Base-by-base conservation (phyloP, 495 filamentous ascomycete genomes). In the Cryomyces minteri region DNA sequence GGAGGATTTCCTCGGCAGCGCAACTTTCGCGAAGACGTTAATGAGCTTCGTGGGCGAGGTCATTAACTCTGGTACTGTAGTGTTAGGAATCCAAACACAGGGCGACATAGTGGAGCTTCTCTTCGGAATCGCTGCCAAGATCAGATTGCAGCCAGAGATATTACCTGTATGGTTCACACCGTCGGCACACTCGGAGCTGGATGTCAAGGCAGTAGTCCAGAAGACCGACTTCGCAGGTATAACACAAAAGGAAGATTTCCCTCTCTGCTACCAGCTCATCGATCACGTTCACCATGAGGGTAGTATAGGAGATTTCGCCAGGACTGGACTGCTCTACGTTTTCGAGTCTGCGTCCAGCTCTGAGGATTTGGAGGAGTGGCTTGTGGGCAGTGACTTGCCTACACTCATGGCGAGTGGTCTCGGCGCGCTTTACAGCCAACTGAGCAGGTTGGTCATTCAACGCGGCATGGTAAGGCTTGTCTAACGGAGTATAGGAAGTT, bases 221-320 rank as follows among this genome's bases (percentile, higher is more conserved):
- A 84, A 65, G 69, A 57, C 62, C 6, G 65, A 76, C 58, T 95
- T 92, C 59, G 82, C 80, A 1, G 86, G 88, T 18, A 72, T 79
- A 39, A 90, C 81, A 32, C 78, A 92, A 51, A 93, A 86, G 60
- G 82, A 88, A 53, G 86, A 92, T 52, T 96, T 99, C 55, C 90
- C 90, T 0, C 57, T 99, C 25, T 96, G 95, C 64, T 96, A 95
- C 60, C 65, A 94, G 32, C 68, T 96, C 47, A 80, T 99, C 43
- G 87, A 96, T 57, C 90, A 93, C 61, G 88, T 99, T 32, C 87
- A 99, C 56, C 80, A 88, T 48, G 87, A 94, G 46, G 87, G 88
- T 40, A 76, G 83, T 32, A 78, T 88, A 14, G 90, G 90, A 25
- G 90, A 99, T 60, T 99, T 99, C 65, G 88, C 92, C n/a, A 71